Conservation (phyloP, 106 monocot genomes). For the Dendrobium nobile region DNA sequence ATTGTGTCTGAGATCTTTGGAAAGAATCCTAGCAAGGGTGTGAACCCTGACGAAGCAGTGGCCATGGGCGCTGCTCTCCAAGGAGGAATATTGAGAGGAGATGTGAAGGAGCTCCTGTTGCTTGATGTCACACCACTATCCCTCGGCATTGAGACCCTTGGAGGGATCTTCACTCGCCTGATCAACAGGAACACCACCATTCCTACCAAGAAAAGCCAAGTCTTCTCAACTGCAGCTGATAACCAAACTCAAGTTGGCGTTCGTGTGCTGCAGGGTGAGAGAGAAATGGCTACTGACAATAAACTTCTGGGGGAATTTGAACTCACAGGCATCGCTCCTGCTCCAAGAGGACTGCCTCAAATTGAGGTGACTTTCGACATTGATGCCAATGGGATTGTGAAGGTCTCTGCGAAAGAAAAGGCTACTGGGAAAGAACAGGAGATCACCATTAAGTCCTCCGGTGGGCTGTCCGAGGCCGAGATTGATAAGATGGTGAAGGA, state of each 20-base stretch:
- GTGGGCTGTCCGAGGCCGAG: conserved; percentile 52
- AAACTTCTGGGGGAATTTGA: conserved; percentile 60
- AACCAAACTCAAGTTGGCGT: conserved; percentile 63
- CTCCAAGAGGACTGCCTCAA: conserved; percentile 61
- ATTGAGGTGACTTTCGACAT: conserved; percentile 63
- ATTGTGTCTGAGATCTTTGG: conserved; percentile 20
- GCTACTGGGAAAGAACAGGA: conserved; percentile 43
- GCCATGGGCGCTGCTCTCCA: conserved; percentile 31
- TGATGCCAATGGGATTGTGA: conserved; percentile 61
- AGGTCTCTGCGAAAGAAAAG: conserved; percentile 57
- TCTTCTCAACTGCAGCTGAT: conserved; percentile 63
- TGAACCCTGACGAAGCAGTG: conserved; percentile 30
- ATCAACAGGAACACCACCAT: conserved; percentile 28
- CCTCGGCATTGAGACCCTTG: conserved; percentile 28
- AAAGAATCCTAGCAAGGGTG: conserved; percentile 15
- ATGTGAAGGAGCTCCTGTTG: conserved; percentile 21
- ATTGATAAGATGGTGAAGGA: conserved; percentile 70
- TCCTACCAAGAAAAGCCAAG: conserved; percentile 29
- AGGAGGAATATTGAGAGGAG: conserved; percentile 17
- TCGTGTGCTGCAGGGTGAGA: conserved; percentile 54
- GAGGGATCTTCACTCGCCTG: conserved; percentile 25
- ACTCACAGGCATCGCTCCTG: conserved; percentile 54
- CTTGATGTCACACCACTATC: conserved; percentile 15
- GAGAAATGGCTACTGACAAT: conserved; percentile 58
- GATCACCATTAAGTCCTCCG: conserved; percentile 58